Evolutionary conservation across 2,329 filamentous ascomycete genomes (phyloP), one percentile per base, ranked within the genome.

Genomic region (Sarocladium brachiariae): DNA sequence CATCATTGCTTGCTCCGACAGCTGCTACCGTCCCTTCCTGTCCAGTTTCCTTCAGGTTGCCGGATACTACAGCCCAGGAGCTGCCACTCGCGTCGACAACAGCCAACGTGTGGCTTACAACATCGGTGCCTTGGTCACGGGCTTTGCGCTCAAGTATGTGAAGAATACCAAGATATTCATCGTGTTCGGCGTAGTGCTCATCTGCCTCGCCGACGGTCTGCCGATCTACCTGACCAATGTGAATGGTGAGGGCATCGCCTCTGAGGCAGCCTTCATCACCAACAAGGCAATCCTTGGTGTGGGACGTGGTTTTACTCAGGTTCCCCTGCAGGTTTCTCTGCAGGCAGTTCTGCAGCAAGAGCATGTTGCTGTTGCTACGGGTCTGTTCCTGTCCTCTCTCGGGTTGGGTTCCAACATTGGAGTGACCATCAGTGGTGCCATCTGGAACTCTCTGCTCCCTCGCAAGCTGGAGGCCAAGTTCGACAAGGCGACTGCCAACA

Each of bases 31-130:
- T 1, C 58, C 68, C 1, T 70, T 71, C 54, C 70, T 70, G 43
- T 65, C 67, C 0, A 70, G 68, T 38, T 70, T 68, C 37, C 62
- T 70, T 0, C 66, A 69, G 46, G 66, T 70, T 2, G 67, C 65
- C 13, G 66, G 63, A 1, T 59, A 61, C 5, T 70, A 65, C 18
- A 61, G 58, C 2, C 59, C 68, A 0, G 68, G 63, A 0, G 58
- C 64, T 6, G 63, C 68, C 0, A 69, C 65, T 4, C 66, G 68
- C 11, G 70, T 65, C 7, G 64, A 66, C 25, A 65, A 65, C 25
- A 53, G 60, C 1, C 57, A 64, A 14, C 57, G 61, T 2, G 61
- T 70, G 2, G 59, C 67, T 8, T 69, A 67, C 49, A 66, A 70
- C 43, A 64, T 70, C 4, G 59, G 61, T 0, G 63, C 65, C 1